phyloP scores from a whole-genome alignment of 106 monocot species.

The Apostasia shenzhenica region DNA sequence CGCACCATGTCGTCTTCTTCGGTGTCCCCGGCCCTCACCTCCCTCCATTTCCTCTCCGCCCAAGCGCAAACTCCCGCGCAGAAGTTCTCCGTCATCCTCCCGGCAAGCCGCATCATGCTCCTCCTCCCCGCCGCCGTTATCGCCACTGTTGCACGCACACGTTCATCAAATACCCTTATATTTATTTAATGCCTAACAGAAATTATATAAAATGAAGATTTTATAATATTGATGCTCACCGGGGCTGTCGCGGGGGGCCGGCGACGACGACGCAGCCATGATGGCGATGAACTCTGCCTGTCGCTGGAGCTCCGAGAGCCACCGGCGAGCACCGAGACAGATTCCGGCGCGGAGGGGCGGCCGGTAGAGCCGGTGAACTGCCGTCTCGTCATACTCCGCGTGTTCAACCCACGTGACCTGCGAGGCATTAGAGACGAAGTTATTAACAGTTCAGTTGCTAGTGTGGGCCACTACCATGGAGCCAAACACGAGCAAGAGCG shows the following conservation, averaged over 20 bases:
- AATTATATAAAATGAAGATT: no score
- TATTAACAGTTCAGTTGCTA: no score
- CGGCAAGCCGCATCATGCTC: slow-evolving; percentile 1
- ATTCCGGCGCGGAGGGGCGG: slow-evolving; percentile 2
- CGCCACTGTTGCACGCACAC: not conserved
- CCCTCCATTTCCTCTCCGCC: slow-evolving; percentile 42
- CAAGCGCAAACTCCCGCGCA: slow-evolving; percentile 61
- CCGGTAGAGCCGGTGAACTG: slow-evolving; percentile 7
- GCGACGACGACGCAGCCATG: not conserved
- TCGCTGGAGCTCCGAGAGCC: not conserved
- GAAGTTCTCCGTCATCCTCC: slow-evolving; percentile 33
- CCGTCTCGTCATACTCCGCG: slow-evolving; percentile 7
- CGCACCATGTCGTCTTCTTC: slow-evolving; percentile 42
- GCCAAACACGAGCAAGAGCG: no score
- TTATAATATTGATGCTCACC: not conserved
- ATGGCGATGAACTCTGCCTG: not conserved
- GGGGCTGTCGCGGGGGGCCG: not conserved
- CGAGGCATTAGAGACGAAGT: not conserved
- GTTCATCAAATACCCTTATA: not conserved
- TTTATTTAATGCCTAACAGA: not conserved
- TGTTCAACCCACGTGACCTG: slow-evolving; percentile 11
- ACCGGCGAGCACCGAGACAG: slow-evolving; percentile 1
- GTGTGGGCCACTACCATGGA: no score
- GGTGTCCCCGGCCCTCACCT: slow-evolving; percentile 12
- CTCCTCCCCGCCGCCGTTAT: slow-evolving; percentile 1